A percentile compares a stretch with the other conserved stretches of the same genome.
phyloP scores from a whole-genome alignment of 805 yeast species.

The Starmerella scarabaei region DNA sequence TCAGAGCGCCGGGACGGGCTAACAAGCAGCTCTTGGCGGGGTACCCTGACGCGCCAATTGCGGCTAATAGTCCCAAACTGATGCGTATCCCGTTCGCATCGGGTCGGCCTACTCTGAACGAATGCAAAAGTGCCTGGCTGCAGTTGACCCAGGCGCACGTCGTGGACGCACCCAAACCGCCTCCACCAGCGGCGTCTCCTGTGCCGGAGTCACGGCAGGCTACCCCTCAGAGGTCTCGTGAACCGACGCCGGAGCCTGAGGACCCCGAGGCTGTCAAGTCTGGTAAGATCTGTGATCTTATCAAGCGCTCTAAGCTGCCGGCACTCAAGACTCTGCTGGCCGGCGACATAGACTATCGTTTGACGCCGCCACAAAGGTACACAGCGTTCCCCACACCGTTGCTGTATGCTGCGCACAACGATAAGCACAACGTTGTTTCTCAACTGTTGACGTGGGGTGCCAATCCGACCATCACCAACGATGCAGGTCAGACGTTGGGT shows the following conservation, averaged over 20 bases:
- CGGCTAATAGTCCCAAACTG: constrained; percentile 48
- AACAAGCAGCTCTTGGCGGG: constrained; percentile 55
- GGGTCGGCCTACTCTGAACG: constrained; percentile 68
- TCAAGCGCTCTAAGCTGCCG: constrained; percentile 70
- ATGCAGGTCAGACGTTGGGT: constrained; percentile 49
- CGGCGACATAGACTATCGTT: constrained; percentile 37
- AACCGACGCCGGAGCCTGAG: constrained; percentile 13
- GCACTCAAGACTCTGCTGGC: constrained; percentile 44
- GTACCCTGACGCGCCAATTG: constrained; percentile 42
- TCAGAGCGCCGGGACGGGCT: constrained; percentile 66
- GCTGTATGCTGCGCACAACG: constrained; percentile 63
- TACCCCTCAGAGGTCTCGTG: constrained; percentile 8
- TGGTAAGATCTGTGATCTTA: constrained; percentile 40
- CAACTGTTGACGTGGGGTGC: constrained; percentile 52
- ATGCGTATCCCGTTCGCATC: constrained; percentile 79
- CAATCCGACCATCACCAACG: constrained; percentile 49
- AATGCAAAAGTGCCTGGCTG: constrained; percentile 73
- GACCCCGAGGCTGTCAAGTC: constrained; percentile 30
- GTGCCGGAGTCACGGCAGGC: constrained; percentile 8
- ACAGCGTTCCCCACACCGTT: constrained; percentile 55
- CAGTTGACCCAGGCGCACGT: constrained; percentile 50
- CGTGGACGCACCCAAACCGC: constrained; percentile 42
- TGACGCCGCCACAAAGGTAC: constrained; percentile 46
- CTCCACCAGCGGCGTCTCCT: constrained; percentile 21
- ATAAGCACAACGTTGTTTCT: constrained; percentile 53